A percentile compares a stretch with the other conserved stretches of the same genome.
Evolutionary conservation across 225 moss, liverwort and hornwort genomes (phyloP).

Genomic region (Marchantia polymorpha): DNA sequence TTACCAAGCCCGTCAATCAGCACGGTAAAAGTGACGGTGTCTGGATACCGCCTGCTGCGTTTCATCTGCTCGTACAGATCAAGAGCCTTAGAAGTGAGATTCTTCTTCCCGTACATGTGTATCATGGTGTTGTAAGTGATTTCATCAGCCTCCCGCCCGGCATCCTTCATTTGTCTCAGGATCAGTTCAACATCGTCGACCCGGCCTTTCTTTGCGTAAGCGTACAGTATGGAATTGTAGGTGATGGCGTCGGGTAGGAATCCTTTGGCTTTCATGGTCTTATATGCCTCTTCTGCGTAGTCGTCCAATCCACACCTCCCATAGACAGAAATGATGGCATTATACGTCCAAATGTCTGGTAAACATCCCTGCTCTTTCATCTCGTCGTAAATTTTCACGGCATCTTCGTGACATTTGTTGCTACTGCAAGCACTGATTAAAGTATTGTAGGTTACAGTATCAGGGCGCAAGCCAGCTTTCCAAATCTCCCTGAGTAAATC

Average conservation of each 20-base stretch:
- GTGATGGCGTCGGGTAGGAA: slow-evolving; percentile 47
- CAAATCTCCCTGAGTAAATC: slow-evolving; percentile 72
- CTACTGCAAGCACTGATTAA: slow-evolving; percentile 69
- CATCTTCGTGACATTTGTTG: slow-evolving; percentile 66
- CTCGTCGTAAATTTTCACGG: slow-evolving; percentile 59
- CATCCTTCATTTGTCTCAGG: slow-evolving; percentile 42
- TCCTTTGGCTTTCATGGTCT: slow-evolving; percentile 36
- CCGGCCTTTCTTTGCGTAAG: slow-evolving; percentile 40
- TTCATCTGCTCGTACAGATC: slow-evolving; percentile 46
- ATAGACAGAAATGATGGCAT: slow-evolving; percentile 50
- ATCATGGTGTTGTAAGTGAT: slow-evolving; percentile 49
- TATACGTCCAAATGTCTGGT: slow-evolving; percentile 66
- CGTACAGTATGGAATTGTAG: slow-evolving; percentile 43
- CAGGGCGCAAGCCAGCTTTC: slow-evolving; percentile 78
- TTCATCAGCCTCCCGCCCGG: slow-evolving; percentile 33
- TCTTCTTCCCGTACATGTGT: slow-evolving; percentile 48
- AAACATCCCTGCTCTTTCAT: slow-evolving; percentile 73
- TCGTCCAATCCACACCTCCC: slow-evolving; percentile 52
- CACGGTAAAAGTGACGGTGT: slow-evolving; percentile 46
- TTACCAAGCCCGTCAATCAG: slow-evolving; percentile 52
- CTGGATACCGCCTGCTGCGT: slow-evolving; percentile 36
- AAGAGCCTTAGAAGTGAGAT: slow-evolving; percentile 34
- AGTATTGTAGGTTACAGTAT: slow-evolving; percentile 73
- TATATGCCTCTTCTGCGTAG: slow-evolving; percentile 43
- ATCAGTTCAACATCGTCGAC: slow-evolving; percentile 42